Conservation (phyloP, 1,139 yeast species). For the Yamadazyma friedrichii region DNA sequence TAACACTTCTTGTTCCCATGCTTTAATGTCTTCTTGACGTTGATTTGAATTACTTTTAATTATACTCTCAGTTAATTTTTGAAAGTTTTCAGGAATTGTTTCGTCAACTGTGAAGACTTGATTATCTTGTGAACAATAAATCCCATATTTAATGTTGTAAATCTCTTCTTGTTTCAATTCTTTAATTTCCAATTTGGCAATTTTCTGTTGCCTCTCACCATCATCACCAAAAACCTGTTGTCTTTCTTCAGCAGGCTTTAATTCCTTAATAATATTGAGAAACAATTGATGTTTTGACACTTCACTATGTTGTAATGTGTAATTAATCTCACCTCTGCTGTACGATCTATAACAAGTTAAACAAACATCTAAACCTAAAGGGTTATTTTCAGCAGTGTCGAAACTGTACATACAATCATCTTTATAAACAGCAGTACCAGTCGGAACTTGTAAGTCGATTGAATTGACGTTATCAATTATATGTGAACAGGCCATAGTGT, state of each 20-base stretch:
- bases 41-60: constrained; percentile 64
- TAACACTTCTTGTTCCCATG: constrained; percentile 87
- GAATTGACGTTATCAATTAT: neutral
- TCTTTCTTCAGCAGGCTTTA: constrained; percentile 35
- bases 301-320: constrained; percentile 53
- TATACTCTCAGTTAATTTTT: constrained; percentile 45
- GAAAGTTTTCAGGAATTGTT: constrained; percentile 21
- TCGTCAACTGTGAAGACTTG: constrained; percentile 18
- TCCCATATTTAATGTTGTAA: constrained; percentile 47
- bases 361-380: constrained; percentile 70
- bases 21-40: constrained; percentile 68
- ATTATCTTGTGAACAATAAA: constrained; percentile 44
- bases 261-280: constrained; percentile 53
- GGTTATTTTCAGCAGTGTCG: constrained; percentile 63
- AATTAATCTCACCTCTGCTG: constrained; percentile 50
- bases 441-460: constrained; percentile 8
- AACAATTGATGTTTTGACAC: constrained; percentile 53
- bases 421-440: constrained; percentile 45
- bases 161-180: constrained; percentile 69
- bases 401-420: constrained; percentile 85
- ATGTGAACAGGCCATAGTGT: constrained; percentile 7
- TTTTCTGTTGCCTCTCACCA: constrained; percentile 48
- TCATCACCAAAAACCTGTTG: constrained; percentile 12
- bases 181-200: constrained; percentile 71
- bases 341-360: constrained; percentile 65